These are phyloP conservation scores for Candida sp. DNA, from an alignment of 1,139 yeast genomes.

Conservation along the genomic window DNA sequence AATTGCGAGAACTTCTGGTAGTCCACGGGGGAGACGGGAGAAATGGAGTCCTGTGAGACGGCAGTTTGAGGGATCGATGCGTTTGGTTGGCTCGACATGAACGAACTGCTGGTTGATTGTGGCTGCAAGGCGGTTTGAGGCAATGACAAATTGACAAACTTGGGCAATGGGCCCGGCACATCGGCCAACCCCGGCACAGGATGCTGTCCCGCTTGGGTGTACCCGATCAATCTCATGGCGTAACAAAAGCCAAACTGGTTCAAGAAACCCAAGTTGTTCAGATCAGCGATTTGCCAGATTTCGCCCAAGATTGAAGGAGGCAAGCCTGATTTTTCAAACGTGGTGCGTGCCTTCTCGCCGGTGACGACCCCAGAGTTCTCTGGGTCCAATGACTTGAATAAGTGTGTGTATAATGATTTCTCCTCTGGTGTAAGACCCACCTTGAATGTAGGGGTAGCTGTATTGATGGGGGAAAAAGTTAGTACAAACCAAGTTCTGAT, in stretches of 20 bases:
- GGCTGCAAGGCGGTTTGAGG: conserved; percentile 26
- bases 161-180: conserved; percentile 60
- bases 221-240: conserved; percentile 90
- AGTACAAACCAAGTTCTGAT: conserved; percentile 1
- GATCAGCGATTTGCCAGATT: conserved; percentile 94
- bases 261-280: conserved; percentile 82
- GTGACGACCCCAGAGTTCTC: conserved; percentile 84
- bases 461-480: conserved; percentile 4
- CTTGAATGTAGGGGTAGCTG: conserved; percentile 33
- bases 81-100: conserved; percentile 56
- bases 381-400: conserved; percentile 81
- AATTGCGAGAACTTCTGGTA: conserved; percentile 73
- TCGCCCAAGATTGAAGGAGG: conserved; percentile 83
- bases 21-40: conserved; percentile 68
- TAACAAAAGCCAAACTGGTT: conserved; percentile 82
- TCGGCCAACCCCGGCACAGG: conserved; percentile 58
- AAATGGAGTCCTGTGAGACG: conserved; percentile 49
- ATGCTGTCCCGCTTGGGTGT: conserved; percentile 77
- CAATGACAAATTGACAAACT: conserved; percentile 43
- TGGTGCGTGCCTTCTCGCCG: conserved; percentile 86
- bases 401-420: conserved; percentile 68
- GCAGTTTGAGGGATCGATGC: conserved; percentile 37
- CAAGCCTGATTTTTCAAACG: conserved; percentile 87
- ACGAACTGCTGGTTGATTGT: conserved; percentile 42
- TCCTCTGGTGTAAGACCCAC: conserved; percentile 79